Conservation (phyloP, 1,284 basidiomycete genomes). For the Leccinum angustisporum region DNA sequence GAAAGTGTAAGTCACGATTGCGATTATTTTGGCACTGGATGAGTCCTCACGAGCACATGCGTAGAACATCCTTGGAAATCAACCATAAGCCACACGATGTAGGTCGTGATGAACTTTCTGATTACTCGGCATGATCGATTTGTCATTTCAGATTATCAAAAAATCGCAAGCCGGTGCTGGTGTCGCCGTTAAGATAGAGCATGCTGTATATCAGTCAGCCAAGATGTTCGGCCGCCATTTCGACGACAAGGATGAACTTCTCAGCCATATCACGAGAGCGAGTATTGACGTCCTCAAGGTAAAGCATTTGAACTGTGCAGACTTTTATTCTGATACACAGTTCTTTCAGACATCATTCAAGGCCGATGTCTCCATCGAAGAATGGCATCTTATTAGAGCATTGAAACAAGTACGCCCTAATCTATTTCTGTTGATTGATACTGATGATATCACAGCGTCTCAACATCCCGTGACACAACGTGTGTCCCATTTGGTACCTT, state of each 20-base stretch:
- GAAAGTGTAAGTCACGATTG: constrained; percentile 72
- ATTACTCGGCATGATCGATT: constrained; percentile 3
- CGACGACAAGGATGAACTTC: constrained; percentile 93
- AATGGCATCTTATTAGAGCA: constrained; percentile 92
- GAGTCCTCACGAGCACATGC: constrained; percentile 11
- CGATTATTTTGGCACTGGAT: constrained; percentile 2
- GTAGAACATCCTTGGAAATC: constrained; percentile 90
- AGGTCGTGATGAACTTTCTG: constrained; percentile 25
- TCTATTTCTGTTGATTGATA: constrained; percentile 5
- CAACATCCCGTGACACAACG: constrained; percentile 42
- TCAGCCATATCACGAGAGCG: constrained; percentile 88
- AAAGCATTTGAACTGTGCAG: constrained; percentile 13
- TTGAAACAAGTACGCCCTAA: constrained; percentile 74
- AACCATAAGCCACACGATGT: constrained; percentile 86
- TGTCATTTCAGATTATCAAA: constrained; percentile 74
- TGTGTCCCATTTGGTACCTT: constrained; percentile 1
- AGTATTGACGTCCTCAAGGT: constrained; percentile 96
- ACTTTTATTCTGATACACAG: constrained; percentile 5
- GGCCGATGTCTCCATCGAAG: constrained; percentile 86
- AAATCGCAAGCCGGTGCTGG: constrained; percentile 92
- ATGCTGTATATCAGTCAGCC: constrained; percentile 92
- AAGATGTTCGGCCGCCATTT: constrained; percentile 96
- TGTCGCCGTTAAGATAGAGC: constrained; percentile 98
- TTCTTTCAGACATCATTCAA: constrained; percentile 75
- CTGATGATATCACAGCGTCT: constrained; percentile 37